These are phyloP conservation scores for Plasmopara muralis DNA, from an alignment of 352 stramenopile species.

Conservation along the genomic window DNA sequence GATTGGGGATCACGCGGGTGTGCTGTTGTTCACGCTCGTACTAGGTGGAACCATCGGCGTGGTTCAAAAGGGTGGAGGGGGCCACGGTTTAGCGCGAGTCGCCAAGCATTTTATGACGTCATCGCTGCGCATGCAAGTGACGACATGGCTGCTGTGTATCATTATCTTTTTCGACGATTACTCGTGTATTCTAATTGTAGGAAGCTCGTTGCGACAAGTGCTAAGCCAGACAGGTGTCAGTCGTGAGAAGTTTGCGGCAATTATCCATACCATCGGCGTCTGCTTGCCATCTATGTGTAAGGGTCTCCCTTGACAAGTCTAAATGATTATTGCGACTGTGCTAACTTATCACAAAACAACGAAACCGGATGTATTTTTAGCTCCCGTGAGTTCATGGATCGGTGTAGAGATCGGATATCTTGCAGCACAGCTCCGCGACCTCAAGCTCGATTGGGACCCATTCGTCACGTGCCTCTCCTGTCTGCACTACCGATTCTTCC, in stretches of 20 bases:
- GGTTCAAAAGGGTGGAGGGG: slow-evolving; percentile 84
- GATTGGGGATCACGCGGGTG: slow-evolving; percentile 73
- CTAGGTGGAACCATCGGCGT: slow-evolving; percentile 84
- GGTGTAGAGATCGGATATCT: slow-evolving; percentile 87
- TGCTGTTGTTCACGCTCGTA: slow-evolving; percentile 87
- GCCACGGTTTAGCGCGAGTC: slow-evolving; percentile 72
- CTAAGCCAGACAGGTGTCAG: slow-evolving; percentile 78
- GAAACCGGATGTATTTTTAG: slow-evolving; percentile 16
- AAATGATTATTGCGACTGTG: too few relatives aligned
- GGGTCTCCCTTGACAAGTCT: neutral
- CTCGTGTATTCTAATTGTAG: slow-evolving; percentile 88
- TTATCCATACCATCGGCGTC: slow-evolving; percentile 85
- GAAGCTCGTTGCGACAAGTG: slow-evolving; percentile 78
- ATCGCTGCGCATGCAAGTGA: slow-evolving; percentile 76
- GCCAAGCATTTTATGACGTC: slow-evolving; percentile 80
- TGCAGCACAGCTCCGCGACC: slow-evolving; percentile 59
- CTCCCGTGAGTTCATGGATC: slow-evolving; percentile 86
- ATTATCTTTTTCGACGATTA: slow-evolving; percentile 92
- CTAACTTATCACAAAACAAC: too few relatives aligned
- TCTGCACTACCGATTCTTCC: slow-evolving; percentile 83
- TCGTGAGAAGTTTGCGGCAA: slow-evolving; percentile 84
- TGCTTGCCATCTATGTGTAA: slow-evolving; percentile 82
- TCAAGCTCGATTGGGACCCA: slow-evolving; percentile 82
- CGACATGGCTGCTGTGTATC: slow-evolving; percentile 75
- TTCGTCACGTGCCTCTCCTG: slow-evolving; percentile 83